A percentile compares a stretch with the other conserved stretches of the same genome.
Evolutionary conservation across 1,284 basidiomycete genomes (phyloP).

Genomic region (Takashimella koratensis): DNA sequence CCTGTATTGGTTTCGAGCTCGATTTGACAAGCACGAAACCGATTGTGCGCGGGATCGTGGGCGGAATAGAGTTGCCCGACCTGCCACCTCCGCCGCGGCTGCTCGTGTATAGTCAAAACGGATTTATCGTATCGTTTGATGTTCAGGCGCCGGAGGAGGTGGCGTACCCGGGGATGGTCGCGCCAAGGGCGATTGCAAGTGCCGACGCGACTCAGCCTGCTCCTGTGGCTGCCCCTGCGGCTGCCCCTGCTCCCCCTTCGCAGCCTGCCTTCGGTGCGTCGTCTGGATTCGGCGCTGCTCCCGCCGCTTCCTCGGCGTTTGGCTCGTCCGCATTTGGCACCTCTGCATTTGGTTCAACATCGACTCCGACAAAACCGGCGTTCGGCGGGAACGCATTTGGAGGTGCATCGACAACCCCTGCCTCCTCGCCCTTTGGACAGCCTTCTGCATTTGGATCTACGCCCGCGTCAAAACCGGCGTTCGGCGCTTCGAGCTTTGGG

Average conservation of each 20-base stretch:
- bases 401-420: constrained; percentile 11
- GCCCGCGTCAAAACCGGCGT: constrained; percentile 3
- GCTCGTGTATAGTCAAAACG: constrained; percentile 53
- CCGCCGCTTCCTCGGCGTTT: constrained; percentile 1
- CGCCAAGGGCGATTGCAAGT: constrained; percentile 11
- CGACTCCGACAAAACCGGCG: constrained; percentile 5
- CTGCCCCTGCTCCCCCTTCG: neutral
- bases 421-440: constrained; percentile 24
- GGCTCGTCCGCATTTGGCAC: constrained; percentile 1
- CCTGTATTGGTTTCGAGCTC: constrained; percentile 52
- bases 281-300: constrained; percentile 16
- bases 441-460: constrained; percentile 18
- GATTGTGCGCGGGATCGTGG: constrained; percentile 48
- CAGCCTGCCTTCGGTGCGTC: constrained; percentile 5
- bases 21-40: constrained; percentile 52
- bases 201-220: constrained; percentile 5
- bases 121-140: constrained; percentile 53
- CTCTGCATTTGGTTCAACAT: constrained; percentile 9
- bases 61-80: constrained; percentile 50
- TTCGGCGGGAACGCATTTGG: constrained; percentile 2
- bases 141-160: constrained; percentile 47
- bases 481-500: constrained; percentile 1
- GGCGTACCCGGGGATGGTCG: constrained; percentile 50
- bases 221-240: neutral
- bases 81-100: constrained; percentile 51